Evolutionary conservation across 2,329 filamentous ascomycete species (phyloP), one percentile per base, ranked within the genome.

Genomic region (Nakataea oryzae): DNA sequence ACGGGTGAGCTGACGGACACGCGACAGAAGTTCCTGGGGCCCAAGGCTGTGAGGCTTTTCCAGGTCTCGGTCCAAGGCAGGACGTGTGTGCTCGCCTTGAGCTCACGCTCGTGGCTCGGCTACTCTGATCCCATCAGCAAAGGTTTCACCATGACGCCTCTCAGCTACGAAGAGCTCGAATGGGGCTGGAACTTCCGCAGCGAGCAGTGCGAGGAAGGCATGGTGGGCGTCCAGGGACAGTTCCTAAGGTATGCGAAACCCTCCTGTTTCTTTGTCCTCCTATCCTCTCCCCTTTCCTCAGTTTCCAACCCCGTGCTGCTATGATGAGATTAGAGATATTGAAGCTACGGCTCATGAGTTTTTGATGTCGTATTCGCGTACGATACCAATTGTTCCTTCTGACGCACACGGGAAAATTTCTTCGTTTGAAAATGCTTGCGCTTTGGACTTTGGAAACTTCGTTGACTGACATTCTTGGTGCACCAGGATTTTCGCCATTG

Each of bases 111-210:
- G n/a, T 99, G 93, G 93, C 81, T 99, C 4, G 93, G 93, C 56
- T 97, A 97, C 72, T 89, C 92, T 0, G 91, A 97, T 69, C 86
- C 90, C 2, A 88, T 93, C 64, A 93, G 89, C 2, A 91, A 90
- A 70, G 87, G 87, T 50, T 96, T 97, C 70, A 91, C 96, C 75
- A 87, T 97, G 67, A 97, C 93, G 1, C 95, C 96, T 0, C 77
- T 99, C 32, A 91, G 90, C 73, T 97, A 96, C 70, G 86, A 88
- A 61, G 87, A 89, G 54, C 83, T 99, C 30, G 92, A 96, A 73
- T 97, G 91, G 81, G 93, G 90, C 3, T 96, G 93, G 88, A 96
- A 95, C 69, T 97, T 99, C 72, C 93, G 90, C 73, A 96, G 93
- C 71, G 91, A 96, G 72, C 90, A 96, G 73, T 96, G 93, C 69